Percentiles rank a stretch among this genome's conserved stretches.
phyloP scores from a whole-genome alignment of 202 grass and related monocot species.

The Dendrocalamus latiflorus region DNA sequence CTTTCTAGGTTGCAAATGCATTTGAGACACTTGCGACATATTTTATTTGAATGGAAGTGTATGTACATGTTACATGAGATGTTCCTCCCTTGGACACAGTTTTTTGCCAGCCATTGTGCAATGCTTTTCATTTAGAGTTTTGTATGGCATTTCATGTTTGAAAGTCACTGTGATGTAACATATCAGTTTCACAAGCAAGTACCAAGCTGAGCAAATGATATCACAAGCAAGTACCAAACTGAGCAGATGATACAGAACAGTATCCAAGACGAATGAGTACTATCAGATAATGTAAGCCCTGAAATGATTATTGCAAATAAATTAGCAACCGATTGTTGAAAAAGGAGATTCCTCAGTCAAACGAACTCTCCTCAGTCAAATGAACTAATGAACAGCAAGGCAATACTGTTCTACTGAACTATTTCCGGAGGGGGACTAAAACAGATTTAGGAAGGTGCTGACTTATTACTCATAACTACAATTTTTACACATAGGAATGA shows the following conservation, averaged over 20 bases:
- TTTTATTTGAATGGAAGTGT: constrained; percentile 35
- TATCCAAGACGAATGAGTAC: neutral
- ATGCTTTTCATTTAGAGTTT: neutral
- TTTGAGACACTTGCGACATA: constrained; percentile 19
- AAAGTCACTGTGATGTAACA: neutral
- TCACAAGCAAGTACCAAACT: neutral
- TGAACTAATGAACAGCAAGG: neutral
- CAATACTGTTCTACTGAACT: neutral
- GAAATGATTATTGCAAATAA: neutral
- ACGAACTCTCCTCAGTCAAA: neutral
- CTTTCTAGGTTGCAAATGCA: constrained; percentile 37
- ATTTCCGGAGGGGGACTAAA: neutral
- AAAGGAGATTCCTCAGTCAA: neutral
- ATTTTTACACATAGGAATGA: neutral
- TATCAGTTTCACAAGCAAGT: neutral
- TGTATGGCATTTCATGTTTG: neutral
- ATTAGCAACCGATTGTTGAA: neutral
- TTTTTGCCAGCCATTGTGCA: neutral
- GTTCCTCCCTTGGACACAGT: too few relatives aligned
- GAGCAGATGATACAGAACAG: neutral
- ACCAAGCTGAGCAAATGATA: neutral
- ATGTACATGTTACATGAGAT: neutral
- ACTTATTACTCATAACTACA: neutral
- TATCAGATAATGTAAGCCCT: neutral
- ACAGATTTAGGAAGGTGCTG: neutral